Conservation (phyloP, 192 early-diverging fungal species). For the Umbelopsis sp. region DNA sequence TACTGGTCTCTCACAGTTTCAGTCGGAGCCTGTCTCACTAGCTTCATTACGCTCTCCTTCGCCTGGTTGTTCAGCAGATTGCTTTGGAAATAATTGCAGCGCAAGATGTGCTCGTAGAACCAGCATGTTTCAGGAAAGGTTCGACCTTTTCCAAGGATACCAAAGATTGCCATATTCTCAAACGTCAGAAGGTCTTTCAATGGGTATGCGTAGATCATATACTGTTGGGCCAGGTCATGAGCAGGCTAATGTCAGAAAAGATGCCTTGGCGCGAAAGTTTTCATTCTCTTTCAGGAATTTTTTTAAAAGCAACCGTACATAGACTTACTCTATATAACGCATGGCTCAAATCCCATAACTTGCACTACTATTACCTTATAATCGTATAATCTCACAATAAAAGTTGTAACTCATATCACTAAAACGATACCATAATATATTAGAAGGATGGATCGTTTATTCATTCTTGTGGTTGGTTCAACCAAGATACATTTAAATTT, state of each 20-base stretch:
- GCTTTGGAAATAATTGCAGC: not conserved
- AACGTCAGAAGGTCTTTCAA: not conserved
- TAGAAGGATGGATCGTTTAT: not conserved
- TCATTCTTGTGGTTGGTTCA: not conserved
- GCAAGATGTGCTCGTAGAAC: not conserved
- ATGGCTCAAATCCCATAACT: too few relatives aligned
- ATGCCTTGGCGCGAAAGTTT: too few relatives aligned
- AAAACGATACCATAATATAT: not conserved
- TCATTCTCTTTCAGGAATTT: too few relatives aligned
- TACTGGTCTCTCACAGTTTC: not conserved
- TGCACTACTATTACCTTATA: too few relatives aligned
- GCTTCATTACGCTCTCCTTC: not conserved
- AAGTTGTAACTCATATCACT: not conserved
- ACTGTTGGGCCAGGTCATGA: too few relatives aligned
- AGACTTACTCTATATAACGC: too few relatives aligned
- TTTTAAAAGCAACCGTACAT: too few relatives aligned
- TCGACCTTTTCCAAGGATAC: not conserved
- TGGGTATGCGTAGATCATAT: too few relatives aligned
- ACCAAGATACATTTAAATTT: slow-evolving; percentile 21
- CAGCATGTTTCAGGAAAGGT: slow-evolving; percentile 3
- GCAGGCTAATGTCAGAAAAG: too few relatives aligned
- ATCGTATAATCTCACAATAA: too few relatives aligned
- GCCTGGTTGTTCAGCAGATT: not conserved
- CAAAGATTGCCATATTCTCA: not conserved
- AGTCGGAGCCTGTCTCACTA: not conserved